Base-by-base conservation (phyloP, 495 filamentous ascomycete genomes). In the Pyrenula aspistea region DNA sequence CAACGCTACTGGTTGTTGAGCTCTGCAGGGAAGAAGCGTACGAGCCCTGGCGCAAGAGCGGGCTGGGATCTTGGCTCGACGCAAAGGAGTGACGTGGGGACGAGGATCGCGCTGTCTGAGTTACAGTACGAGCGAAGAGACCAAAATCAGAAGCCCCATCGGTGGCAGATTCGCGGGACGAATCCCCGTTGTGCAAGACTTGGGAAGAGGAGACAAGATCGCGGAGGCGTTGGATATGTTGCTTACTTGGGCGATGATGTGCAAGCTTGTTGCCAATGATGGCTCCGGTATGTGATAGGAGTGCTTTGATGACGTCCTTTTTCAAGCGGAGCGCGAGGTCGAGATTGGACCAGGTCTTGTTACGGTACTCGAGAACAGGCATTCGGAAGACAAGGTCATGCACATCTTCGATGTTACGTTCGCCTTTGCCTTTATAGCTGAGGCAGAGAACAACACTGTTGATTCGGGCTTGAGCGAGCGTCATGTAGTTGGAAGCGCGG, bases 311-410 rank as follows among this genome's bases (percentile, higher is more conserved):
- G 60, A 96, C 87, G 55, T 94, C 90, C 61, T 87, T 89, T 77
- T 99, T 97, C 51, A 99, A 74, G 20, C 87, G 85, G 53, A 96
- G 73, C 0, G 92, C 91, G 11, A 99, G 81, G 60, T 99, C 93
- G 8, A 97, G 82, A 67, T 97, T 97, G 19, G 92, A 96, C 93
- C 93, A 99, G 10, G 91, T 97, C 72, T 96, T 97, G 74, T 99
- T 97, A 53, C 88, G 80, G 67, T 95, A 97, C 66, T 99, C 93
- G 47, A 99, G 82, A 15, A 87, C 86, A 4, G 93, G 93, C 64
- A 99, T 82, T 20, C 90, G 85, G 79, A 98, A 98, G 57, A 97
- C 93, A 59, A 98, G 92, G 63, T 96, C 85, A 68, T 98, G 93
- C 12, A 98, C 83, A 68, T 98, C 93, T 71, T 95, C 88, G 53